Percentiles rank a stretch among this genome's conserved stretches.
Conservation (phyloP, 1,139 yeast genomes). For the Lodderomyces beijingensis region DNA sequence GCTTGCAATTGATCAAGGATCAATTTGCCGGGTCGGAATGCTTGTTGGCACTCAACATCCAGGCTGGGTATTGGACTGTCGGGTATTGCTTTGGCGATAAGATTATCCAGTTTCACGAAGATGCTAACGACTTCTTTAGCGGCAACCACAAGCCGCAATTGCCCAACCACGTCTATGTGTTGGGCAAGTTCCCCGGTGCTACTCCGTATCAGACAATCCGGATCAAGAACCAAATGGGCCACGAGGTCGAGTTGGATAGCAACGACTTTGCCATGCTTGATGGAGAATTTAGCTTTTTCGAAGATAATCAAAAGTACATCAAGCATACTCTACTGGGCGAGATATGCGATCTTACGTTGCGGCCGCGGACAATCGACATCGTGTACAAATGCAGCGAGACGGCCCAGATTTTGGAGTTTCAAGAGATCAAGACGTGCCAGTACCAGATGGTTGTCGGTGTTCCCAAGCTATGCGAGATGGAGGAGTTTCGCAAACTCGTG, state of each 20-base stretch:
- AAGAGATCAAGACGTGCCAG: constrained; percentile 70
- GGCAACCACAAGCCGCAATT: constrained; percentile 29
- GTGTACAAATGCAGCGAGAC: constrained; percentile 63
- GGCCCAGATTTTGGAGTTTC: constrained; percentile 39
- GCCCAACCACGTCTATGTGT: constrained; percentile 38
- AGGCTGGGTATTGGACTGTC: constrained; percentile 62
- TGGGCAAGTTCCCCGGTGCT: constrained; percentile 38
- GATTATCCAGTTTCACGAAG: constrained; percentile 55
- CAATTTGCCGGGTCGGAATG: constrained; percentile 24
- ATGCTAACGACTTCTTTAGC: constrained; percentile 21
- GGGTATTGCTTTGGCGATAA: constrained; percentile 53
- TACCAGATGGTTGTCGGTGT: constrained; percentile 59
- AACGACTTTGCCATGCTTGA: constrained; percentile 21
- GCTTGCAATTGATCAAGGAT: constrained; percentile 17
- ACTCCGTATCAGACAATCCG: constrained; percentile 11
- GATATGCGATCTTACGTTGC: constrained; percentile 66
- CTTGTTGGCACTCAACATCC: constrained; percentile 30
- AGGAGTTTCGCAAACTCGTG: constrained; percentile 41
- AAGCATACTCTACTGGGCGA: constrained; percentile 62
- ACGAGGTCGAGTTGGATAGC: constrained; percentile 11
- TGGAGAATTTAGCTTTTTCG: constrained; percentile 15
- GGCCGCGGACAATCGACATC: constrained; percentile 59
- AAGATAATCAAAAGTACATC: constrained; percentile 29
- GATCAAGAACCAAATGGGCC: constrained; percentile 23
- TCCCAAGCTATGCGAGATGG: constrained; percentile 54